Evolutionary conservation across 495 filamentous ascomycete species (phyloP), one percentile per base, ranked within the genome.

Genomic region (Filosporella fistucella): DNA sequence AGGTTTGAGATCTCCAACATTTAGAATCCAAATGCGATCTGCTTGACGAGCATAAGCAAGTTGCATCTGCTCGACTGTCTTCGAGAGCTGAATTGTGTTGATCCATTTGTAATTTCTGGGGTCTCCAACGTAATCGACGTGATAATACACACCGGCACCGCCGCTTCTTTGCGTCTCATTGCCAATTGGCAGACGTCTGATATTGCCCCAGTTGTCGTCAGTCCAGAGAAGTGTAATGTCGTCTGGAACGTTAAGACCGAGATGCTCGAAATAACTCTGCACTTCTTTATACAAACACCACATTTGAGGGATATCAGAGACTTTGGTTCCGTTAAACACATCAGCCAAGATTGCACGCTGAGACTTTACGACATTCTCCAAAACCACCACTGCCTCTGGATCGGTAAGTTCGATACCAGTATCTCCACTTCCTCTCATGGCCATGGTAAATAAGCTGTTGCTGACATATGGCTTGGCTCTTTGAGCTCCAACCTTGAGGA

Each of bases 241-340:
- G 30, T 90, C 85, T 1, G 83, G 83, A 3, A 88, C 81, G 4
- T 66, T 63, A 41, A 89, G 69, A 2, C 84, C 85, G 6, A 36
- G 13, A 11, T 73, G 64, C 36, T 81, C 75, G 45, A 80, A 80
- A 50, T 89, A 85, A 18, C 75, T 74, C 64, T 82, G 81, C 18
- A 86, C 80, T 54, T 86, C 81, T 54, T 85, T 84, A 55, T 85
- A 86, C 35, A 86, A 64, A 49, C 83, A 85, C 80, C 84, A 87
- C 58, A 80, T 74, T 60, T 88, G 84, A 8, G 84, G 82, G 2
- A 84, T 76, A 10, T 75, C 71, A 11, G 62, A 58, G n/a, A 75
- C 63, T 55, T 82, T 67, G 3, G 63, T 63, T 10, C 71, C 67
- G 14, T 67, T 74, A 23, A 82, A 68, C 0, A 82, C 75, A 6